Conservation (phyloP, 768 basidiomycete species). For the Trametes gibbosa region DNA sequence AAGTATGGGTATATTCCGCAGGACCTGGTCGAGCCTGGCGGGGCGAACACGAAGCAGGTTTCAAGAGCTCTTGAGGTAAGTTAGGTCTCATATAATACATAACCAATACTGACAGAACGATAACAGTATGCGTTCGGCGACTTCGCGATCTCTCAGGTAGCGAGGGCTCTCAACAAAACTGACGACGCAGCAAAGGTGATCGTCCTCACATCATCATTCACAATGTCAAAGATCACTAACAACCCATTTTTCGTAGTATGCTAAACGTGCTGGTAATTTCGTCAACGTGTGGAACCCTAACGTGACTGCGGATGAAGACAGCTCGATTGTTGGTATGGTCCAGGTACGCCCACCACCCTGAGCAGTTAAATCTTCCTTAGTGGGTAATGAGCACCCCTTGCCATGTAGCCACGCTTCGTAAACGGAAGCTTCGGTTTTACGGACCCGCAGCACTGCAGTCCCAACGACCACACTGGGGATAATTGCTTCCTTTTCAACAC, state of each 20-base stretch:
- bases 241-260: constrained; percentile 37
- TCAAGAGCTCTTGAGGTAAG: constrained; percentile 58
- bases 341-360: constrained; percentile 39
- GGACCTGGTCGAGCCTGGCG: constrained; percentile 38
- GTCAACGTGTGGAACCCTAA: constrained; percentile 59
- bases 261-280: constrained; percentile 53
- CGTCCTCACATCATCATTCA: not conserved
- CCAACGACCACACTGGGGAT: constrained; percentile 53
- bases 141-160: constrained; percentile 63
- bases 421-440: constrained; percentile 63
- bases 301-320: constrained; percentile 47
- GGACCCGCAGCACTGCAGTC: constrained; percentile 64
- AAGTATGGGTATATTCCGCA: constrained; percentile 38
- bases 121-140: constrained; percentile 65
- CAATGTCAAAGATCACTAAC: not conserved
- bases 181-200: constrained; percentile 50
- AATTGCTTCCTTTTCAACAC: constrained; percentile 59
- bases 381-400: not conserved
- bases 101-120: too few relatives aligned
- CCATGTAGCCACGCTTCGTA: constrained; percentile 47
- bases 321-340: constrained; percentile 52
- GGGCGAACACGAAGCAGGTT: constrained; percentile 60
- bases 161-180: constrained; percentile 49
- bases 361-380: not conserved
- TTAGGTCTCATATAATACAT: not conserved